Evolutionary conservation across 164 flowering plant species (phyloP).

Genomic region (Aristolochia fimbriata): DNA sequence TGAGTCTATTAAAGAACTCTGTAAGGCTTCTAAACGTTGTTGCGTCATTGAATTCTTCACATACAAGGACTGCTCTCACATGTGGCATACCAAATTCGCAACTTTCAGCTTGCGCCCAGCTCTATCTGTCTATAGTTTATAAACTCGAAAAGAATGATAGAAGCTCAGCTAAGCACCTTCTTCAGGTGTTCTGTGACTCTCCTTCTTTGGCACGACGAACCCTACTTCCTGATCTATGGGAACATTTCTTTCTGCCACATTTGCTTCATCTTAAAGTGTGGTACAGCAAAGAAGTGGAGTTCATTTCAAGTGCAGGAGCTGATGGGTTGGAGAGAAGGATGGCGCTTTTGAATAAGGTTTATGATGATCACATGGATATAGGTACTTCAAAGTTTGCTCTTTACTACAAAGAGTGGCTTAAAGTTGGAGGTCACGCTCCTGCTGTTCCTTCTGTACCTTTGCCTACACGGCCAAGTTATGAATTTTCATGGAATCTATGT

Average conservation of each 20-base stretch:
- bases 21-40: slow-evolving; percentile 33
- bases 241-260: slow-evolving; percentile 67
- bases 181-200: slow-evolving; percentile 52
- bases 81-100: slow-evolving; percentile 35
- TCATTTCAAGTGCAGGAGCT: slow-evolving; percentile 5
- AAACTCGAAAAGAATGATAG: slow-evolving; percentile 54
- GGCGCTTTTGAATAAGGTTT: slow-evolving; percentile 32
- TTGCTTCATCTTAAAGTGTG: slow-evolving; percentile 62
- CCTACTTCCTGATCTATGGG: slow-evolving; percentile 68
- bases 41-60: slow-evolving; percentile 32
- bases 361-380: slow-evolving; percentile 39
- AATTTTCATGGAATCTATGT: slow-evolving; percentile 19
- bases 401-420: slow-evolving; percentile 67
- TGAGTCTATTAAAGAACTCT: slow-evolving; percentile 23
- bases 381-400: slow-evolving; percentile 54
- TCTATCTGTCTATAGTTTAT: slow-evolving; percentile 48
- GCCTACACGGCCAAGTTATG: slow-evolving; percentile 28
- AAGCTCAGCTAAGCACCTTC: slow-evolving; percentile 43
- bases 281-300: slow-evolving; percentile 42
- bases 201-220: slow-evolving; percentile 47
- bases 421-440: slow-evolving; percentile 37
- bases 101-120: slow-evolving; percentile 57
- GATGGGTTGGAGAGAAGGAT: slow-evolving; percentile 25
- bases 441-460: slow-evolving; percentile 39
- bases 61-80: slow-evolving; percentile 17